phyloP scores from a whole-genome alignment of 2,329 filamentous ascomycete species.

The Pseudofabraea citricarpa region DNA sequence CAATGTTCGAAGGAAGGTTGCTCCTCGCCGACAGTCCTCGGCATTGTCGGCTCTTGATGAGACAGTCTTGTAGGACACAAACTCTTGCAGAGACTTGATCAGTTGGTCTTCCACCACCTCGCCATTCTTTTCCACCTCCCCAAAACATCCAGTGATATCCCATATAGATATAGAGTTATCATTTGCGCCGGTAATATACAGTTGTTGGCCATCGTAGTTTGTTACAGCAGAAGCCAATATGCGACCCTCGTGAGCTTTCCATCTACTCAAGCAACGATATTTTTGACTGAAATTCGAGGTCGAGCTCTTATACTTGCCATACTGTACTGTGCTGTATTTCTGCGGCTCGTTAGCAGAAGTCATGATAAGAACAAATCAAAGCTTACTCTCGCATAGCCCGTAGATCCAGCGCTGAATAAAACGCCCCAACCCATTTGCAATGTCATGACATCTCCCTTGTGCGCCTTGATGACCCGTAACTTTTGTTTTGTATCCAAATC shows the following conservation, averaged over 20 bases:
- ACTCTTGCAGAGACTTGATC: constrained; percentile 72
- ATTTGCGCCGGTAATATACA: constrained; percentile 93
- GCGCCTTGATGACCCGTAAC: constrained; percentile 77
- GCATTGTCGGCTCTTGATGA: constrained; percentile 82
- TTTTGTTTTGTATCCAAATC: constrained; percentile 92
- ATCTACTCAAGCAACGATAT: constrained; percentile 73
- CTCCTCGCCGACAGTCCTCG: constrained; percentile 88
- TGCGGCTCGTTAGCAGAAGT: constrained; percentile 24
- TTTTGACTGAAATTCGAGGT: constrained; percentile 63
- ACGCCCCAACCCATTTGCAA: constrained; percentile 81
- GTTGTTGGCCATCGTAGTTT: constrained; percentile 63
- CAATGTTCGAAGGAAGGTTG: constrained; percentile 81
- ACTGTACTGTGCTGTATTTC: constrained; percentile 65
- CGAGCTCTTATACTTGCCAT: constrained; percentile 47
- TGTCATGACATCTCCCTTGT: constrained; percentile 78
- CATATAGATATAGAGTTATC: constrained; percentile 87
- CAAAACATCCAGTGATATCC: constrained; percentile 54
- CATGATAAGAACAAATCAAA: background rate
- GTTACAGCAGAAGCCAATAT: constrained; percentile 80
- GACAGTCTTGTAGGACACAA: constrained; percentile 88
- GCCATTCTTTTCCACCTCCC: constrained; percentile 10
- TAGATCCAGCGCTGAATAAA: constrained; percentile 84
- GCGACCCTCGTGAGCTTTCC: constrained; percentile 81
- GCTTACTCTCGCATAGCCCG: constrained; percentile 78
- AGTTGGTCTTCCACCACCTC: constrained; percentile 46